A percentile compares a stretch with the other conserved stretches of the same genome.
These are phyloP conservation scores for Pseudonectria foliicola DNA, from an alignment of 2,329 filamentous ascomycete genomes.

Conservation along the genomic window DNA sequence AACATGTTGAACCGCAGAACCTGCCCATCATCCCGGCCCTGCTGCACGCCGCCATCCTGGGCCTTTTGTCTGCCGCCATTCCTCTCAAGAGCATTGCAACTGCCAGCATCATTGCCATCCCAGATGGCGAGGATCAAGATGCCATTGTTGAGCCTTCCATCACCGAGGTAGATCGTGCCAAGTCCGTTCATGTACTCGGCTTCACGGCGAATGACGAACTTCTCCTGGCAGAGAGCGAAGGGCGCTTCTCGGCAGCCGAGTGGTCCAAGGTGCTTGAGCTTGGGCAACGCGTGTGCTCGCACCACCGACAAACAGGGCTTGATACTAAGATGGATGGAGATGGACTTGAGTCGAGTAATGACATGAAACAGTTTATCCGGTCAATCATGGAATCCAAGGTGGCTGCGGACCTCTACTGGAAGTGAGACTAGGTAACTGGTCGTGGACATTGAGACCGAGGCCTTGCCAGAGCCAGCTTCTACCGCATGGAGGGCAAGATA, in stretches of 20 bases:
- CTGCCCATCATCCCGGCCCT: slow-evolving; percentile 74
- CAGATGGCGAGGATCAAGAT: slow-evolving; percentile 31
- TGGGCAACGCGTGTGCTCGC: slow-evolving; percentile 60
- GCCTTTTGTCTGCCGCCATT: slow-evolving; percentile 74
- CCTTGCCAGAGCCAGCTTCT: slow-evolving; percentile 1
- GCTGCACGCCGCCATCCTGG: slow-evolving; percentile 70
- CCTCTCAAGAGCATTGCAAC: slow-evolving; percentile 69
- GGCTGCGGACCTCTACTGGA: slow-evolving; percentile 49
- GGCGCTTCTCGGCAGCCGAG: slow-evolving; percentile 64
- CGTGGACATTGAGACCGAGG: slow-evolving; percentile 1
- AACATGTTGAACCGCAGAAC: slow-evolving; percentile 43
- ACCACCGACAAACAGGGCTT: slow-evolving; percentile 28
- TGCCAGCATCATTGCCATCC: slow-evolving; percentile 56
- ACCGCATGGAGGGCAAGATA: no score
- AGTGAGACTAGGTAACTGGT: slow-evolving; percentile 28
- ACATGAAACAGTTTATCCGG: slow-evolving; percentile 53
- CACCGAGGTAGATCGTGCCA: slow-evolving; percentile 53
- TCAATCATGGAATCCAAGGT: slow-evolving; percentile 52
- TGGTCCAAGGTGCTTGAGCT: slow-evolving; percentile 66
- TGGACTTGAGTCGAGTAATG: slow-evolving; percentile 32
- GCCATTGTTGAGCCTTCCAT: slow-evolving; percentile 56
- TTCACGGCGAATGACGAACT: slow-evolving; percentile 70
- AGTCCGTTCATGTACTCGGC: slow-evolving; percentile 73
- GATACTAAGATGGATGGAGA: slow-evolving; percentile 42
- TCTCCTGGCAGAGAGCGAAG: slow-evolving; percentile 74